Conservation (phyloP, 2,329 filamentous ascomycete species). For the Clarireedia paspali region DNA sequence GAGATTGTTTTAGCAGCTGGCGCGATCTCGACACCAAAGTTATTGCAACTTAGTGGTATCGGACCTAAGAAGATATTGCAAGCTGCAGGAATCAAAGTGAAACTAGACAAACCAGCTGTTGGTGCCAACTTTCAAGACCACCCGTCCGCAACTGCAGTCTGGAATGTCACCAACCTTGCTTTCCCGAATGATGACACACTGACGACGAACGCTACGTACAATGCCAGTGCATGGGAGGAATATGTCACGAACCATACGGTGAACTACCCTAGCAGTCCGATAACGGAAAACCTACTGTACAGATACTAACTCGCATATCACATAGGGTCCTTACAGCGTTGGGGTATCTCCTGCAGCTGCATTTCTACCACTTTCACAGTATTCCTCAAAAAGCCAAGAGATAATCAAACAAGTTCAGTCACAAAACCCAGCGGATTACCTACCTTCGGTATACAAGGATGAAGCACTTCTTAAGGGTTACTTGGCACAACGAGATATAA, state of each 20-base stretch:
- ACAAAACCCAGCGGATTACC: background rate
- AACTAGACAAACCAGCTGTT: conserved; percentile 17
- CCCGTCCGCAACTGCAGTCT: background rate
- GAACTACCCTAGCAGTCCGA: background rate
- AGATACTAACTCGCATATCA: background rate
- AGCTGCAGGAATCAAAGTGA: conserved; percentile 12
- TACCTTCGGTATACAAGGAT: background rate
- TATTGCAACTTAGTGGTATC: conserved; percentile 38
- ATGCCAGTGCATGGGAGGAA: background rate
- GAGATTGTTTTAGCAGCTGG: conserved; percentile 42
- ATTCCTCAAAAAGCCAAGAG: background rate
- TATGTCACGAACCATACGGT: background rate
- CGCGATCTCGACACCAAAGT: conserved; percentile 36
- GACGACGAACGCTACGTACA: background rate
- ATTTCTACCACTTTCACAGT: background rate
- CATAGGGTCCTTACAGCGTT: background rate
- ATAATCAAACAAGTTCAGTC: background rate
- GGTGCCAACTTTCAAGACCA: conserved; percentile 32
- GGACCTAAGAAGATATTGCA: conserved; percentile 21
- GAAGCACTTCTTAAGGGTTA: background rate
- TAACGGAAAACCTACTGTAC: no score
- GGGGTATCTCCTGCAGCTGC: background rate
- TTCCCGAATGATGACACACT: background rate
- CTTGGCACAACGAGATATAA: background rate
- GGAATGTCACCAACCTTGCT: background rate